A percentile compares a stretch with the other conserved stretches of the same genome.
phyloP scores from a whole-genome alignment of 192 early-diverging fungal genomes.

The Backusella australiensis region DNA sequence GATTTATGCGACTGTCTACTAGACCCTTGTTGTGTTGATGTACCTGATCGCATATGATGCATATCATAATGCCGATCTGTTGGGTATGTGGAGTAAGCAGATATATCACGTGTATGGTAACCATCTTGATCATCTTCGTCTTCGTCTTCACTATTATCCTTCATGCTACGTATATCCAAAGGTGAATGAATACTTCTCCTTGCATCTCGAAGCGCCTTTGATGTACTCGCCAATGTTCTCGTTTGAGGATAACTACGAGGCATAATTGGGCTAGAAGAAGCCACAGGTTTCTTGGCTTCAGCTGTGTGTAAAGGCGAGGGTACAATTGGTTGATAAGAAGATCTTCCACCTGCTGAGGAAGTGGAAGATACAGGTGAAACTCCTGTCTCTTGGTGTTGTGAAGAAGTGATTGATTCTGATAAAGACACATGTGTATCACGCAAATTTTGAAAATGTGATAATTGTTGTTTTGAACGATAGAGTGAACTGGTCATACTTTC shows the following conservation, averaged over 20 bases:
- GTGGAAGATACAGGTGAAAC: slow-evolving; percentile 1
- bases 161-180: not conserved
- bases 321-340: slow-evolving; percentile 5
- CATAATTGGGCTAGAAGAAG: not conserved
- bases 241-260: slow-evolving; percentile 11
- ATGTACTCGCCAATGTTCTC: not conserved
- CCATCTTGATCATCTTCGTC: not conserved
- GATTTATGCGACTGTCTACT: not conserved
- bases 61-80: slow-evolving; percentile 6
- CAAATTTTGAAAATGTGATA: slow-evolving; percentile 31
- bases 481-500: not conserved
- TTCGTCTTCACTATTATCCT: not conserved
- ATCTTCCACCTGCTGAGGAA: slow-evolving; percentile 4
- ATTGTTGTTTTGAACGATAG: slow-evolving; percentile 13
- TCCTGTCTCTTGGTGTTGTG: not conserved
- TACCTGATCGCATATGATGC: not conserved
- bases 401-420: slow-evolving; percentile 29
- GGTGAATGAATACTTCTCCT: not conserved
- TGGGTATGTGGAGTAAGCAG: slow-evolving; percentile 9
- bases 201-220: not conserved
- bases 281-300: not conserved
- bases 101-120: slow-evolving; percentile 5
- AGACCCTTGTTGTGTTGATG: not conserved
- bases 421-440: slow-evolving; percentile 28
- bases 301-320: slow-evolving; percentile 9